A percentile compares a stretch with the other conserved stretches of the same genome.
phyloP scores from a whole-genome alignment of 345 rosid genomes.

The Firmiana major region DNA sequence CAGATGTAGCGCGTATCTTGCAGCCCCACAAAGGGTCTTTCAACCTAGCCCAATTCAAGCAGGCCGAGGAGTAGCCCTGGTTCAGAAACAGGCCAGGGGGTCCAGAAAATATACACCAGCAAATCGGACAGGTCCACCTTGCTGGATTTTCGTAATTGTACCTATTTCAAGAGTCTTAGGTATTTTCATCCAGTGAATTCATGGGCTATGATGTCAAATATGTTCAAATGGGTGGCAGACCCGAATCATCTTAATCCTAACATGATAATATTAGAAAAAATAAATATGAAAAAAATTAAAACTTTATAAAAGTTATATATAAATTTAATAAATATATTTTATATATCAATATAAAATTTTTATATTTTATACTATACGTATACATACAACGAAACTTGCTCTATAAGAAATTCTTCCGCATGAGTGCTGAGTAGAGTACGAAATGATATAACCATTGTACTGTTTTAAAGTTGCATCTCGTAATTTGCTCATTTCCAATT shows the following conservation, averaged over 20 bases:
- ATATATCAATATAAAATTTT: too few relatives aligned
- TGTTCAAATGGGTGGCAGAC: background rate
- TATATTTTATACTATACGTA: too few relatives aligned
- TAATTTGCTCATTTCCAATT: conserved; percentile 10
- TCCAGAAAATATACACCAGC: background rate
- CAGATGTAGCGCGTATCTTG: background rate
- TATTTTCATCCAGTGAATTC: background rate
- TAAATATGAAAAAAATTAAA: too few relatives aligned
- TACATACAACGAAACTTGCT: background rate
- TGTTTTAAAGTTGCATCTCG: background rate
- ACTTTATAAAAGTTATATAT: too few relatives aligned
- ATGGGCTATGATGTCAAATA: background rate
- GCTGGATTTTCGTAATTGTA: too few relatives aligned
- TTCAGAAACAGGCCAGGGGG: background rate
- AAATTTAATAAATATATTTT: too few relatives aligned
- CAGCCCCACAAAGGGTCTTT: background rate
- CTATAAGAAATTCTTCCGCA: background rate
- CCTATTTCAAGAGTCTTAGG: too few relatives aligned
- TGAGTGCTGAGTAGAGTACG: background rate
- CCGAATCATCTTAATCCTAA: too few relatives aligned
- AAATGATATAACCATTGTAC: background rate
- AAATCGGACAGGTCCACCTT: too few relatives aligned
- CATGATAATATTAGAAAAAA: too few relatives aligned
- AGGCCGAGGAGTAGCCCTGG: background rate
- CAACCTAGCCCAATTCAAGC: background rate